Evolutionary conservation across 1,284 basidiomycete species (phyloP), one percentile per base, ranked within the genome.

Genomic region (Caloboletus inedulis): DNA sequence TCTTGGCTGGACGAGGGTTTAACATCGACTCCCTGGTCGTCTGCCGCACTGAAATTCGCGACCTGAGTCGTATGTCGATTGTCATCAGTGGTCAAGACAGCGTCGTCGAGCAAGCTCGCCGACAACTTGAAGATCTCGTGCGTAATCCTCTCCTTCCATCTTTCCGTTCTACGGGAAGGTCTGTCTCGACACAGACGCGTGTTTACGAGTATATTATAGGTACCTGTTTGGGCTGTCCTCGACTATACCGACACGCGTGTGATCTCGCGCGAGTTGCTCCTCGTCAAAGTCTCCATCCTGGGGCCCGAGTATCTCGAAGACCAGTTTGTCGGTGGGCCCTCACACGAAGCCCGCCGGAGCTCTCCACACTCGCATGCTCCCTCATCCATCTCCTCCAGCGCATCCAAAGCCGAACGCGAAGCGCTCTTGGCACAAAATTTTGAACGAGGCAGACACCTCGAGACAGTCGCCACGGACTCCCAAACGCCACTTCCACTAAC

Each of bases 1-100:
- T 96, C 61, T 82, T 99, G 29, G 97, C 97, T 21, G 97, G 93
- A 37, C 80, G 97, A 59, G 97, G 97, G 1, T 98, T 99, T 80
- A 99, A 99, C 79, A 98, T 96, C 65, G 97, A 99, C 75, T 98
- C 95, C 18, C 81, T 99, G 55, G 97, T 99, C 61, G 97, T 99
- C 21, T 99, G 97, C 74, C 85, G 92, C 53, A 99, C 97, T 41
- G 97, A 99, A 74, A 94, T 99, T 61, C 86, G 91, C 53, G 97
- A 99, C 75, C 79, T 99, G 40, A 94, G 91, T 75, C 84, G 97
- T 47, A 99, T 99, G 97, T 98, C 93, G 68, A 94, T 99, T 71
- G 94, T 98, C 59, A 80, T 99, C 45, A 88, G 86, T 58, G 97
- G 96, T 2, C 97, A 99, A 72, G 96, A 99, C 65, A 94, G 92